These are phyloP conservation scores for Lenwebbia sp. DNA, from an alignment of 345 rosid genomes.

Conservation along the genomic window DNA sequence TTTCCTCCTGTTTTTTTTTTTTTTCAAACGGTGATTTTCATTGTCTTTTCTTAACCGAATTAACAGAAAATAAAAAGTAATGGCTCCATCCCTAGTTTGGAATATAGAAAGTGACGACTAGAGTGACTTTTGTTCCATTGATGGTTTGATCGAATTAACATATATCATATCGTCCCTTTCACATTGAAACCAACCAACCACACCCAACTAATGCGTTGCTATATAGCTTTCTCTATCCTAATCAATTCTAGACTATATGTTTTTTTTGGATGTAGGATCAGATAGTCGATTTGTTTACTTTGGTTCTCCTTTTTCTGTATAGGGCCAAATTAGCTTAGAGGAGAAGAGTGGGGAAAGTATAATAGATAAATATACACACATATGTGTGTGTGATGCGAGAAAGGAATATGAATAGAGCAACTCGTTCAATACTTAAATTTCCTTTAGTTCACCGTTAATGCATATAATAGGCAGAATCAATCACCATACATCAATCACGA, in stretches of 20 bases:
- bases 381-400: too few relatives aligned
- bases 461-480: neutral
- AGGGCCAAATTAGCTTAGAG: neutral
- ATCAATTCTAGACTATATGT: neutral
- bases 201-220: neutral
- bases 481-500: neutral
- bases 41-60: slow-evolving; percentile 3
- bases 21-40: neutral
- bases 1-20: neutral
- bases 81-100: neutral
- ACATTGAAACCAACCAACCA: neutral
- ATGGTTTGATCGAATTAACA: neutral
- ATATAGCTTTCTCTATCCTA: neutral
- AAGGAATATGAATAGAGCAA: neutral
- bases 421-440: neutral
- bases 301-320: neutral
- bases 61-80: neutral
- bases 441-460: neutral
- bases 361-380: too few relatives aligned
- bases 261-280: neutral
- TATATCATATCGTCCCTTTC: neutral
- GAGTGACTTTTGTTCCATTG: neutral
- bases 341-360: too few relatives aligned
- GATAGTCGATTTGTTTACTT: neutral
- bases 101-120: neutral